Base-by-base conservation (phyloP, 2,329 filamentous ascomycete species). In the Paramyrothecium roridum region DNA sequence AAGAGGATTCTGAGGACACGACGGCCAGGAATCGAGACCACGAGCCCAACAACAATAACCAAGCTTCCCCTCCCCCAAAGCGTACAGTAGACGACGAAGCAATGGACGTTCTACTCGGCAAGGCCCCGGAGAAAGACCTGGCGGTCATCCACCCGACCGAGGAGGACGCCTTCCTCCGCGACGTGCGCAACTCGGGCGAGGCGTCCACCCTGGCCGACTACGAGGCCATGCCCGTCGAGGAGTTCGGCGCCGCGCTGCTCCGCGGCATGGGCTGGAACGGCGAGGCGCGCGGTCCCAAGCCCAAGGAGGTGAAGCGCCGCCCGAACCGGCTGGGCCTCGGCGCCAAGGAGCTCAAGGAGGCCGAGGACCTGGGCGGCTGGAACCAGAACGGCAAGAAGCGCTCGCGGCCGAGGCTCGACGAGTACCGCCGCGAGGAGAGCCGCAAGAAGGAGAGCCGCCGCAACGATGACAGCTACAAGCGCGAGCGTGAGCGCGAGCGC, bases 221-320 rank as follows among this genome's bases (percentile, higher is more conserved):
- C 73, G 88, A 89, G 56, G 86, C 88, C 13, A 88, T 96, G 58
- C 93, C 95, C 0, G 91, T 98, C 17, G 93, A 97, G 63, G 92
- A 97, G 64, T 99, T 98, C 61, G 95, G 95, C 8, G 89, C 92
- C 19, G 92, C 93, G 1, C 80, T 98, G 60, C 80, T 99, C 37
- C 86, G 93, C 33, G 92, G 93, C 11, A 97, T 98, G 90, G 95
- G 95, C 10, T 97, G 93, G 93, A 92, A 97, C 77, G 88, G 74
- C 71, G 82, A 85, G 54, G 76, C 80, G 58, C 74, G 78, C 49
- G 80, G 79, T 2, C 71, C 77, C 3, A 79, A 73, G 48, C 70
- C 75, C 7, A 89, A 89, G 61, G 79, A 86, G 37, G 87, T 84
- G 59, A 87, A 89, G 67, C 81, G 86, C 52, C 84, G 93, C 51